Conservation (phyloP, 2,329 filamentous ascomycete genomes). For the Fusarium sp. region DNA sequence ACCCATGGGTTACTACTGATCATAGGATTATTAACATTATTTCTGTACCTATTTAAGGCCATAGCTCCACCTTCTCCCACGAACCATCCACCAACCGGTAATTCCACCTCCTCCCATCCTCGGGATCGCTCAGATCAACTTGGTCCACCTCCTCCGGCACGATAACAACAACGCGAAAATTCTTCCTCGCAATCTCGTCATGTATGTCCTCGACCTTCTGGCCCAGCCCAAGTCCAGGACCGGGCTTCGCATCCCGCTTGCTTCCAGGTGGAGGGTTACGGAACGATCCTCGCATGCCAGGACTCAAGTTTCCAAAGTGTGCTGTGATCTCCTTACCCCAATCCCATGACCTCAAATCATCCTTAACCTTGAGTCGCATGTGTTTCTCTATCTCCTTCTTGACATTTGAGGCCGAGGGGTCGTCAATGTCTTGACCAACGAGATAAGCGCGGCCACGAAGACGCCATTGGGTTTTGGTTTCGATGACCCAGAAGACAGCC, state of each 20-base stretch:
- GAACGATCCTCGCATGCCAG: conserved; percentile 82
- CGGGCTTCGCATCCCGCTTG: conserved; percentile 65
- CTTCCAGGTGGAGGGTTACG: conserved; percentile 78
- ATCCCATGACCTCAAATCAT: conserved; percentile 71
- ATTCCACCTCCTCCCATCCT: conserved; percentile 72
- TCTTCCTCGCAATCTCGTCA: conserved; percentile 76
- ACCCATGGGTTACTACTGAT: too few species aligned
- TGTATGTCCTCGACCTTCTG: conserved; percentile 78
- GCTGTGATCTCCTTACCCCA: conserved; percentile 85
- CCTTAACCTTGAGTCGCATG: conserved; percentile 65
- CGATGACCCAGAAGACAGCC: conserved; percentile 83
- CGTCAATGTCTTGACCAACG: conserved; percentile 76
- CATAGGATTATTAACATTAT: too few species aligned
- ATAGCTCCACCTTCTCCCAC: conserved; percentile 79
- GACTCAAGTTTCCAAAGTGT: conserved; percentile 91
- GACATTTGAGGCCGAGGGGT: conserved; percentile 59
- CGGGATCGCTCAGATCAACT: conserved; percentile 77
- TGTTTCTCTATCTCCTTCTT: conserved; percentile 70
- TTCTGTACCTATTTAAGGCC: conserved; percentile 62
- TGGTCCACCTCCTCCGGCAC: conserved; percentile 82
- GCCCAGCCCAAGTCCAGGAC: conserved; percentile 61
- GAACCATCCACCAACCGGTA: conserved; percentile 70
- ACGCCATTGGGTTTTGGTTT: conserved; percentile 84
- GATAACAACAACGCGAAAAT: conserved; percentile 88
- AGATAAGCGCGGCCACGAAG: conserved; percentile 82